Evolutionary conservation across 2,329 filamentous ascomycete genomes (phyloP).

Genomic region (Mycosphaerelloides madeirae): DNA sequence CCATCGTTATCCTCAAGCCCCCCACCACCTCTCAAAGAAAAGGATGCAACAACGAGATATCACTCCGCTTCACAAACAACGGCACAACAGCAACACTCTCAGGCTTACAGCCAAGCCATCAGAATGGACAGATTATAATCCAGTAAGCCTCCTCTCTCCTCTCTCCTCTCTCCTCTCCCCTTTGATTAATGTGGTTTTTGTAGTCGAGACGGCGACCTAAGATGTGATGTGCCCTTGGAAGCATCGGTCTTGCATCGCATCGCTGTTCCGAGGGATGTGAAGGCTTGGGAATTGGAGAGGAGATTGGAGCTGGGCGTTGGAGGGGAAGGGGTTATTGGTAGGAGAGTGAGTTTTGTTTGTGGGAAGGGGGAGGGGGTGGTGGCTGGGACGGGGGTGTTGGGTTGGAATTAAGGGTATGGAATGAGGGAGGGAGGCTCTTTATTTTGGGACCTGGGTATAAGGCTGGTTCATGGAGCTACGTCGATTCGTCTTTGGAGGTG

Average conservation of each 20-base stretch:
- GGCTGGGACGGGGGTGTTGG: slow-evolving; percentile 25
- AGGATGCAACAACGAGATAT: slow-evolving; percentile 11
- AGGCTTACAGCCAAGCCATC: not conserved
- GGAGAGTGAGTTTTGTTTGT: slow-evolving; percentile 22
- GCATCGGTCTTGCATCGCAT: slow-evolving; percentile 18
- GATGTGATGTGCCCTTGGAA: slow-evolving; percentile 1
- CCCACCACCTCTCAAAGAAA: slow-evolving; percentile 2
- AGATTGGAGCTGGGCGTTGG: slow-evolving; percentile 26
- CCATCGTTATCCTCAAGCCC: slow-evolving; percentile 25
- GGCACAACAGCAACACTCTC: slow-evolving; percentile 18
- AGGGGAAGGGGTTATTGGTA: slow-evolving; percentile 24
- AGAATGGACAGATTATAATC: slow-evolving; percentile 17
- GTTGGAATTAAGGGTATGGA: slow-evolving; percentile 22
- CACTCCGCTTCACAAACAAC: slow-evolving; percentile 14
- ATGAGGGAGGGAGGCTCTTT: not conserved
- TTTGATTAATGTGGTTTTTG: not conserved
- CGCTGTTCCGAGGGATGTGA: slow-evolving; percentile 7
- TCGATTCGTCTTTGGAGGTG: not conserved
- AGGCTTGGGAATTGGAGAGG: slow-evolving; percentile 16
- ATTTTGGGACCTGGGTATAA: no score
- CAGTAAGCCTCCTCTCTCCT: slow-evolving; percentile 15
- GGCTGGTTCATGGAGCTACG: not conserved
- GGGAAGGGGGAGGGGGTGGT: slow-evolving; percentile 8
- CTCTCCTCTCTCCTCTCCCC: not conserved
- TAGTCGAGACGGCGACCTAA: slow-evolving; percentile 26